These are phyloP conservation scores for Volvox reticuliferus DNA, from an alignment of 139 green algal species.

Conservation along the genomic window DNA sequence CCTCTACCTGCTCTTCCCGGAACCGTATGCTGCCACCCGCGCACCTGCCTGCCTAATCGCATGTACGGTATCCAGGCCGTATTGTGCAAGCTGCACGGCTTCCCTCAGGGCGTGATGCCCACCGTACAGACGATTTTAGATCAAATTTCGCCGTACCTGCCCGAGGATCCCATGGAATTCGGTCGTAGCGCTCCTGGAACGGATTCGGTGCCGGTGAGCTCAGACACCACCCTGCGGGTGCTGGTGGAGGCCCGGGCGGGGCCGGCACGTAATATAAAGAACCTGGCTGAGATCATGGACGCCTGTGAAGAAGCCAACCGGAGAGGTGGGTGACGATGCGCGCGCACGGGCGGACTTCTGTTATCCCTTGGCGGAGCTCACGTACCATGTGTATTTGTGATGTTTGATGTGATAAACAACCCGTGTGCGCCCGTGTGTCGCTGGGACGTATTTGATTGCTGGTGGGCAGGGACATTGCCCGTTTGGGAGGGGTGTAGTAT, in stretches of 20 bases:
- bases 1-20: not conserved
- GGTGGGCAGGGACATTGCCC: no score
- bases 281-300: not conserved
- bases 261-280: not conserved
- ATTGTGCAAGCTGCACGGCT: slow-evolving; percentile 37
- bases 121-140: not conserved
- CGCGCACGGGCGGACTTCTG: no score
- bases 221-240: slow-evolving; percentile 29
- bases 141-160: not conserved
- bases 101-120: not conserved
- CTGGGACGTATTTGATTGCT: no score
- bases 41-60: not conserved
- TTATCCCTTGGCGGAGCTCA: no score
- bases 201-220: not conserved
- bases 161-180: slow-evolving; percentile 7
- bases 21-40: not conserved
- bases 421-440: no score
- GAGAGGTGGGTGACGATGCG: not conserved
- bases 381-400: no score
- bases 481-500: no score
- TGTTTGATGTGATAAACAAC: no score
- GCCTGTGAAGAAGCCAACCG: not conserved
- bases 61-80: slow-evolving; percentile 1
- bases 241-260: slow-evolving; percentile 10
- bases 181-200: not conserved